Conservation (phyloP, 2,329 filamentous ascomycete species). For the Cladosporium sp. region DNA sequence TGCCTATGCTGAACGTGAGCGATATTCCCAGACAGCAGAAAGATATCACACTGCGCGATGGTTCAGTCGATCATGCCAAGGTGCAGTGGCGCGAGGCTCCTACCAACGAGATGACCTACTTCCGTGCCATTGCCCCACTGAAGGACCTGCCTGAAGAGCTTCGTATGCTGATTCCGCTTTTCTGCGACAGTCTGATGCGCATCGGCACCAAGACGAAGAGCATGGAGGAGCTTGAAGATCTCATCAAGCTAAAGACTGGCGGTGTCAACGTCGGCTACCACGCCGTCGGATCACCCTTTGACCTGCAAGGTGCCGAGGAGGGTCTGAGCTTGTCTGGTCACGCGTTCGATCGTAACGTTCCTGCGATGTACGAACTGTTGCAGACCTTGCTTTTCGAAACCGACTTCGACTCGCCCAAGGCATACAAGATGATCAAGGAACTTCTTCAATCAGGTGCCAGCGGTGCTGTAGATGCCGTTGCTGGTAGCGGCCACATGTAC, state of each 20-base stretch:
- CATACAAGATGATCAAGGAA: slow-evolving; percentile 79
- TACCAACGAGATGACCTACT: slow-evolving; percentile 95
- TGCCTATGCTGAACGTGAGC: slow-evolving; percentile 83
- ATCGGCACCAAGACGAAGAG: slow-evolving; percentile 83
- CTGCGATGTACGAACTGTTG: slow-evolving; percentile 85
- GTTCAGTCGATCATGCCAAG: slow-evolving; percentile 61
- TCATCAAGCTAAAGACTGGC: slow-evolving; percentile 94
- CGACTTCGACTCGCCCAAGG: slow-evolving; percentile 81
- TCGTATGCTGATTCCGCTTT: slow-evolving; percentile 80
- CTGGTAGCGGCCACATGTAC: slow-evolving; percentile 84
- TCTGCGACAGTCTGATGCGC: slow-evolving; percentile 89
- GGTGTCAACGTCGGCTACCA: slow-evolving; percentile 85
- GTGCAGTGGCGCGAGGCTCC: slow-evolving; percentile 90
- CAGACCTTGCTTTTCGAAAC: slow-evolving; percentile 80
- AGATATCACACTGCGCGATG: slow-evolving; percentile 64
- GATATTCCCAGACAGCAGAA: slow-evolving; percentile 84
- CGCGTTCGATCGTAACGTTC: slow-evolving; percentile 85
- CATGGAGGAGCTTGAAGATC: slow-evolving; percentile 93
- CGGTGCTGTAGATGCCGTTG: slow-evolving; percentile 87
- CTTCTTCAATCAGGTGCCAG: slow-evolving; percentile 84
- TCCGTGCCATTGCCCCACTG: slow-evolving; percentile 81
- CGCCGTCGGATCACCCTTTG: slow-evolving; percentile 72
- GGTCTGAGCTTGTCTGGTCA: slow-evolving; percentile 83
- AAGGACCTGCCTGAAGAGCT: slow-evolving; percentile 81
- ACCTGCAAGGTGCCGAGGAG: slow-evolving; percentile 71